Conservation (phyloP, 2,329 filamentous ascomycete species). For the Epichloe gansuensis region DNA sequence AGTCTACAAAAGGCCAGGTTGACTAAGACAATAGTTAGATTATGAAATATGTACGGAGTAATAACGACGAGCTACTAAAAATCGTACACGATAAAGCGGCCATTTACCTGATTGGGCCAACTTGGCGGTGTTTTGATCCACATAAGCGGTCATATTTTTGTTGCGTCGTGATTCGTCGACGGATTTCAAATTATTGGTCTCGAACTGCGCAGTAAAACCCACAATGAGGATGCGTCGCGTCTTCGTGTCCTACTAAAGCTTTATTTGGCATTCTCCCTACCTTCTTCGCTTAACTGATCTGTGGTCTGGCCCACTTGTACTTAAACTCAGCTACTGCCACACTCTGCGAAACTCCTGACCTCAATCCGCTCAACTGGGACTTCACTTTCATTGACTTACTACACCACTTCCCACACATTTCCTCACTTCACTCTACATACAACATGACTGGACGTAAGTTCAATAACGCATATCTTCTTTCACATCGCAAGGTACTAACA, state of each 20-base stretch:
- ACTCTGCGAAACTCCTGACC: conserved; percentile 9
- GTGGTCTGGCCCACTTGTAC: conserved; percentile 24
- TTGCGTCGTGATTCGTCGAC: not conserved
- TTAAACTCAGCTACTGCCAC: conserved; percentile 24
- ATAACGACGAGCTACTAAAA: too few species aligned
- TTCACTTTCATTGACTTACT: conserved; percentile 1
- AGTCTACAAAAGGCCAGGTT: too few species aligned
- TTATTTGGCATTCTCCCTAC: not conserved
- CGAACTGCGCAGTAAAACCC: not conserved
- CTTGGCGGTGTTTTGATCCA: not conserved
- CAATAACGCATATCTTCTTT: not conserved
- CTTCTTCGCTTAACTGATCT: conserved; percentile 20
- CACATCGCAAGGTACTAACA: conserved; percentile 27
- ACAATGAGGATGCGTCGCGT: not conserved
- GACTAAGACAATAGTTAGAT: too few species aligned
- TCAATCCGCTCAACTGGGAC: conserved; percentile 4
- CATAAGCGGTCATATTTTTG: not conserved
- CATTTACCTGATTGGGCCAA: not conserved
- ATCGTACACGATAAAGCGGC: not conserved
- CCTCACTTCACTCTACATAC: conserved; percentile 12
- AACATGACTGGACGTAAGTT: conserved; percentile 64
- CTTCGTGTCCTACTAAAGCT: not conserved
- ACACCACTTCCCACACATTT: conserved; percentile 3
- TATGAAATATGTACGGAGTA: too few species aligned
- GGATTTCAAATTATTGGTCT: too few species aligned